These are phyloP conservation scores for Pichia sp. DNA, from an alignment of 1,139 yeast species.

Conservation along the genomic window DNA sequence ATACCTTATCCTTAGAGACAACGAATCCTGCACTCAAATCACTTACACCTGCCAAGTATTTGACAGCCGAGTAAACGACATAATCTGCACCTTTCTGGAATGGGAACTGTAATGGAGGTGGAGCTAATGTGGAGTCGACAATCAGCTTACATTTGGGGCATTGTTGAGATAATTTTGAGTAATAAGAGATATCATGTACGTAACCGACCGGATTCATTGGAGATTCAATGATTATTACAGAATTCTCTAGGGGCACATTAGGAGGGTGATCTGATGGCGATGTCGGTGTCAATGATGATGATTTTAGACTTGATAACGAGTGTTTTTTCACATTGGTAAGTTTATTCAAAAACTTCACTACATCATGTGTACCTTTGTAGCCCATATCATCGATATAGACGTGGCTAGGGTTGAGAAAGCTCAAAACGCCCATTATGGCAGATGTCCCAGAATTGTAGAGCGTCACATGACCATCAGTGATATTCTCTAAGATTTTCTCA, in stretches of 20 bases:
- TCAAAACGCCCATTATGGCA: slow-evolving; percentile 74
- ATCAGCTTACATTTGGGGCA: slow-evolving; percentile 65
- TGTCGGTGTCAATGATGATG: background rate
- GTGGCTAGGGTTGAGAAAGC: slow-evolving; percentile 62
- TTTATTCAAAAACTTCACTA: slow-evolving; percentile 57
- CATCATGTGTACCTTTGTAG: slow-evolving; percentile 78
- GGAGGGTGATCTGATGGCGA: slow-evolving; percentile 20
- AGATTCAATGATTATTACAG: slow-evolving; percentile 75
- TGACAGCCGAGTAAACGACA: slow-evolving; percentile 86
- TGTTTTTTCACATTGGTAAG: slow-evolving; percentile 51
- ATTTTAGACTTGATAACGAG: slow-evolving; percentile 37
- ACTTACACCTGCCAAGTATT: slow-evolving; percentile 89
- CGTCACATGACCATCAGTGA: slow-evolving; percentile 55
- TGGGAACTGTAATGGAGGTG: slow-evolving; percentile 83
- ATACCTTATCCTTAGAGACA: slow-evolving; percentile 46
- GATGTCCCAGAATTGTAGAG: slow-evolving; percentile 75
- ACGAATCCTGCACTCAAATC: slow-evolving; percentile 83
- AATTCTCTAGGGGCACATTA: slow-evolving; percentile 46
- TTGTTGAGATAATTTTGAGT: slow-evolving; percentile 42
- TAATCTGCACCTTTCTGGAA: slow-evolving; percentile 78
- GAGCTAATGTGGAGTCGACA: slow-evolving; percentile 89
- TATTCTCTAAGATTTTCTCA: slow-evolving; percentile 58
- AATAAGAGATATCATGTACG: slow-evolving; percentile 53
- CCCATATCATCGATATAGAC: slow-evolving; percentile 65
- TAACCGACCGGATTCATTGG: slow-evolving; percentile 85